phyloP scores from a whole-genome alignment of 2,329 filamentous ascomycete genomes.

The Aciculosporium take region DNA sequence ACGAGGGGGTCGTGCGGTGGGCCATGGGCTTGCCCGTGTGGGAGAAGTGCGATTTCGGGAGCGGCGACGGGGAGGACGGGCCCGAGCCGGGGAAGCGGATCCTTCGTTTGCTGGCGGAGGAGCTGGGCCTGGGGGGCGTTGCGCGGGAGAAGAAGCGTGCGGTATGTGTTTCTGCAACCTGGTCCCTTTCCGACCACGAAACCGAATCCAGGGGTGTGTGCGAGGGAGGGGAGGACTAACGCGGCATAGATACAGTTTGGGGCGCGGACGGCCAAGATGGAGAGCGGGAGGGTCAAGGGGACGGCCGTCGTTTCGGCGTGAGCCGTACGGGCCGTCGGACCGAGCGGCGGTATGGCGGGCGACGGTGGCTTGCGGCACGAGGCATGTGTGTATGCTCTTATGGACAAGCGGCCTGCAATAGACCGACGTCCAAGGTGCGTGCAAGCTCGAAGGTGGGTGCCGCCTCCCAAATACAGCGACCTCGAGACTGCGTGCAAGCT shows the following conservation, averaged over 20 bases:
- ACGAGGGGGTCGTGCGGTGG: constrained; percentile 75
- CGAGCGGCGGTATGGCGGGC: not conserved
- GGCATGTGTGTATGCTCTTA: too few species aligned
- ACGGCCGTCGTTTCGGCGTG: constrained; percentile 41
- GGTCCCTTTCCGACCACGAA: not conserved
- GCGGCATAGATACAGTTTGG: constrained; percentile 62
- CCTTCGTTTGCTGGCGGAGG: constrained; percentile 60
- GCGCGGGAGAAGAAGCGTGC: constrained; percentile 67
- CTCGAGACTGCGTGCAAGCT: too few species aligned
- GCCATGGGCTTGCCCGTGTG: constrained; percentile 60
- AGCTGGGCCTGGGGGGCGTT: constrained; percentile 55
- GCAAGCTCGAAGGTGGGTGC: too few species aligned
- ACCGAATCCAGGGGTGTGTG: too few species aligned
- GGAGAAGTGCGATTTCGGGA: constrained; percentile 81
- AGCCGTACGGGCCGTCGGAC: not conserved
- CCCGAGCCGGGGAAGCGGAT: constrained; percentile 66
- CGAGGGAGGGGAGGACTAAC: too few species aligned
- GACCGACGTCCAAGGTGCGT: too few species aligned
- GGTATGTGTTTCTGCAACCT: constrained; percentile 6
- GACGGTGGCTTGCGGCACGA: too few species aligned
- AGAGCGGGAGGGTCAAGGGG: constrained; percentile 52
- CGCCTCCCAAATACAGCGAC: too few species aligned
- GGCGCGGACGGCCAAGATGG: constrained; percentile 71
- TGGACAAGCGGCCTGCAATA: too few species aligned
- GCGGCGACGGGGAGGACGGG: constrained; percentile 16